A percentile compares a stretch with the other conserved stretches of the same genome.
phyloP scores from a whole-genome alignment of 371 early-diverging fungal species.

The Rhizopus delemar region DNA sequence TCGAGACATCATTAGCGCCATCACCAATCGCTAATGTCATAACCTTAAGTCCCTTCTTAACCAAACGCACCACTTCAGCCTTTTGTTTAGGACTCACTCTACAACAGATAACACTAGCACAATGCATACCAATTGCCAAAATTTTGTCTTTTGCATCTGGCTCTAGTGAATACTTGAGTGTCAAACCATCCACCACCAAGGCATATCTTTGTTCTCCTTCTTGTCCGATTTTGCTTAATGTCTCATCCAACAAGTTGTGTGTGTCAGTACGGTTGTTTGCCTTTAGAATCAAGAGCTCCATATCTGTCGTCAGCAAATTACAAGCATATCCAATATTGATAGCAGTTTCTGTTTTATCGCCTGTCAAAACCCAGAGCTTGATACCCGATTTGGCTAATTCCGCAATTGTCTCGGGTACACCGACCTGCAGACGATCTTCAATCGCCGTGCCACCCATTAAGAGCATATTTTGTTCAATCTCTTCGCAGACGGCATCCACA shows the following conservation, averaged over 20 bases:
- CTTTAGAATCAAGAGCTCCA: slow-evolving; percentile 71
- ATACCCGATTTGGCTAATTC: slow-evolving; percentile 81
- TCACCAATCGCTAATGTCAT: slow-evolving; percentile 88
- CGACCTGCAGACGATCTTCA: slow-evolving; percentile 90
- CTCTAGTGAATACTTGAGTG: slow-evolving; percentile 79
- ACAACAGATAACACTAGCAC: slow-evolving; percentile 81
- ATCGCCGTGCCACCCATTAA: slow-evolving; percentile 90
- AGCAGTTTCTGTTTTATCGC: slow-evolving; percentile 90
- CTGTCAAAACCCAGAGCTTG: slow-evolving; percentile 94
- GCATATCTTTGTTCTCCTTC: slow-evolving; percentile 61
- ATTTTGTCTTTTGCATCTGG: slow-evolving; percentile 54
- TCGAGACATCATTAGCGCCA: slow-evolving; percentile 93
- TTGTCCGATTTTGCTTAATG: slow-evolving; percentile 63
- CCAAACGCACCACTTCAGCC: slow-evolving; percentile 73
- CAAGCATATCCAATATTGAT: slow-evolving; percentile 84
- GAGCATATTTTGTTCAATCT: slow-evolving; percentile 72
- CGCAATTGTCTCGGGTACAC: slow-evolving; percentile 83
- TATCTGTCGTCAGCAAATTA: slow-evolving; percentile 68
- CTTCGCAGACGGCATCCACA: slow-evolving; percentile 68
- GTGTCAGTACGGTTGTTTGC: slow-evolving; percentile 61
- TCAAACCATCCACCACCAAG: slow-evolving; percentile 90
- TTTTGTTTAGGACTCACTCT: slow-evolving; percentile 92
- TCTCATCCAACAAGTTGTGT: slow-evolving; percentile 61
- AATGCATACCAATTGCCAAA: slow-evolving; percentile 68
- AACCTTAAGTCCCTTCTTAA: slow-evolving; percentile 52